phyloP scores from a whole-genome alignment of 345 rosid genomes.

The Eucalyptus pumila region DNA sequence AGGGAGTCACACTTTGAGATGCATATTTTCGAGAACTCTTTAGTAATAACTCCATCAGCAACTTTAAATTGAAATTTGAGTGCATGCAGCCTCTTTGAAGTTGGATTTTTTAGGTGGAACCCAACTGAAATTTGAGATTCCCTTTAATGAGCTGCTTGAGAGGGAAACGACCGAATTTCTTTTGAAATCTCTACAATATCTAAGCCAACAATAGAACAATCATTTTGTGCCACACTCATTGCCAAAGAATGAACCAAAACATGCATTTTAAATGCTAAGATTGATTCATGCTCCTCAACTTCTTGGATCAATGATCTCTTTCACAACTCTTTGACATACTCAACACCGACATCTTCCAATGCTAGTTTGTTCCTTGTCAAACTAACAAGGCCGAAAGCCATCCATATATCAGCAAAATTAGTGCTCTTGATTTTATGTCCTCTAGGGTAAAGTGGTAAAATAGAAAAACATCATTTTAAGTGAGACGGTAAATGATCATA shows the following conservation, averaged over 20 bases:
- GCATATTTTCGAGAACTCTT: background rate
- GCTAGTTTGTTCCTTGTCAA: background rate
- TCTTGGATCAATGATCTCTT: background rate
- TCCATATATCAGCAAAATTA: too few relatives aligned
- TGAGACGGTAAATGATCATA: rapidly evolving
- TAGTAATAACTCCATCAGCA: background rate
- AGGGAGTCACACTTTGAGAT: background rate
- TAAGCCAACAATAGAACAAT: background rate
- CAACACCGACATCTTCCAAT: background rate
- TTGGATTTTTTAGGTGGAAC: background rate
- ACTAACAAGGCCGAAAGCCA: too few relatives aligned
- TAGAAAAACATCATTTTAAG: too few relatives aligned
- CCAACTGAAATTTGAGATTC: background rate
- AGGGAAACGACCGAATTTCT: background rate
- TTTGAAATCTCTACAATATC: background rate
- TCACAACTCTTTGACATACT: background rate
- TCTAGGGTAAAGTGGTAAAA: too few relatives aligned
- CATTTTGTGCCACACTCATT: background rate
- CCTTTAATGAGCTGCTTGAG: background rate
- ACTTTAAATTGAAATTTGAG: background rate
- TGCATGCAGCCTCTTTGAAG: background rate
- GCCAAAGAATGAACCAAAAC: background rate
- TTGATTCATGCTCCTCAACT: background rate
- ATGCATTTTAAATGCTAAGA: background rate
- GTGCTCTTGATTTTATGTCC: too few relatives aligned